Conservation (phyloP, 169 alveolate genomes). For the Nephromyces sp. region DNA sequence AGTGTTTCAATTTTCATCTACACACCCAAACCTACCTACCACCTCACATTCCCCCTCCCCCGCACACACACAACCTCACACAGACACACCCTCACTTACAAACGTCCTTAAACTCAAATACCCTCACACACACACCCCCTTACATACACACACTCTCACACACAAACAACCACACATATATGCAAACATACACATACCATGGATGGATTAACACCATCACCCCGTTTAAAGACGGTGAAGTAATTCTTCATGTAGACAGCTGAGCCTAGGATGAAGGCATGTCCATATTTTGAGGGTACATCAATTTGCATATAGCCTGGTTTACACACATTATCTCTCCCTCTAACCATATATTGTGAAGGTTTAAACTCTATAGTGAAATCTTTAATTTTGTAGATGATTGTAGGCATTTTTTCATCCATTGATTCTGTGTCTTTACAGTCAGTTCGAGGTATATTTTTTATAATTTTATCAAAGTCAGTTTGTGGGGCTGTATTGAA, state of each 20-base stretch:
- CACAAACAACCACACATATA: too few relatives aligned
- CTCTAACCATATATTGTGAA: conserved; percentile 35
- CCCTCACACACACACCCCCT: too few relatives aligned
- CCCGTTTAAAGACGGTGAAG: conserved; percentile 56
- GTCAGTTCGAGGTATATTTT: conserved; percentile 42
- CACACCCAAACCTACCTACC: too few relatives aligned
- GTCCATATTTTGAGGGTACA: conserved; percentile 74
- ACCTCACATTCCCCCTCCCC: too few relatives aligned
- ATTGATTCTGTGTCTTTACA: neutral
- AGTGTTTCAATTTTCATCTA: too few relatives aligned
- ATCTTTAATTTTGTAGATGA: too few relatives aligned
- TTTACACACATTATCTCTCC: conserved; percentile 42
- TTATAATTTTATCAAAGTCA: conserved; percentile 46
- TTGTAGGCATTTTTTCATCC: conserved; percentile 12
- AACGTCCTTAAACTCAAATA: too few relatives aligned
- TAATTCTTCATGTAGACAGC: conserved; percentile 66
- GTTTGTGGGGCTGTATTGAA: conserved; percentile 67
- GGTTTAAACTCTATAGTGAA: conserved; percentile 46
- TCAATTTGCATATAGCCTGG: conserved; percentile 77
- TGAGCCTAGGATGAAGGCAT: conserved; percentile 71
- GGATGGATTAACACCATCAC: conserved; percentile 19
- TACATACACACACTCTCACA: too few relatives aligned
- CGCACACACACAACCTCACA: too few relatives aligned
- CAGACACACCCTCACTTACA: too few relatives aligned
- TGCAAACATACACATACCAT: too few relatives aligned